Conservation (phyloP, 83 land plant species). For the Picea abies region DNA sequence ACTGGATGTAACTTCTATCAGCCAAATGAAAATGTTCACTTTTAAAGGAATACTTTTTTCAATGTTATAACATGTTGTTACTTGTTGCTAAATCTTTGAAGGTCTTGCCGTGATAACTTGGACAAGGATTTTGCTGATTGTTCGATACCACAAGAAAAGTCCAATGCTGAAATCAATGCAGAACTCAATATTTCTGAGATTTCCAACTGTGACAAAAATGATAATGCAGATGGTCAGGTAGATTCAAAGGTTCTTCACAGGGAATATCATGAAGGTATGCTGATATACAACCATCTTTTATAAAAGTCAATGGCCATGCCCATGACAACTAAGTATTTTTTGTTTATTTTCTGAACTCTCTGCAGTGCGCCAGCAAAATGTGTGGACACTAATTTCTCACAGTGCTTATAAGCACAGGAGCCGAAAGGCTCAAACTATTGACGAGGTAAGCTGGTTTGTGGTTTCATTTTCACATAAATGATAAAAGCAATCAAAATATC, state of each 20-base stretch:
- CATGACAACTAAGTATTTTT: not conserved
- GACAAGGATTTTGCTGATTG: conserved; percentile 46
- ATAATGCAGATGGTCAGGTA: conserved; percentile 37
- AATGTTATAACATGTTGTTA: not conserved
- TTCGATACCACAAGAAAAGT: conserved; percentile 51
- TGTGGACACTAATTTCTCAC: conserved; percentile 38
- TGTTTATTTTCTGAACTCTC: conserved; percentile 11
- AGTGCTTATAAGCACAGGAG: conserved; percentile 43
- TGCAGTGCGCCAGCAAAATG: conserved; percentile 24
- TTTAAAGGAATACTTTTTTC: not conserved
- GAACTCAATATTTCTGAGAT: conserved; percentile 46
- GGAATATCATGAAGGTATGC: conserved; percentile 1
- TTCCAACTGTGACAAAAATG: conserved; percentile 35
- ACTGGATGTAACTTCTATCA: not conserved
- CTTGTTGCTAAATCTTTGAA: conserved; percentile 17
- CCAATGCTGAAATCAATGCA: conserved; percentile 42
- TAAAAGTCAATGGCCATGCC: not conserved
- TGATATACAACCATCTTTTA: not conserved
- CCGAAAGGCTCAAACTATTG: conserved; percentile 33
- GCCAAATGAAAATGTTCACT: not conserved
- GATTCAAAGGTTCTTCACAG: conserved; percentile 30
- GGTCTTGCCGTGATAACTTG: conserved; percentile 52
- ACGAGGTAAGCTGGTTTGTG: conserved; percentile 27
- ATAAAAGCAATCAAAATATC: conserved; percentile 8
- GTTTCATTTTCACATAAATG: not conserved